phyloP scores from a whole-genome alignment of 2,329 filamentous ascomycete species.

The Xylaria sp. region DNA sequence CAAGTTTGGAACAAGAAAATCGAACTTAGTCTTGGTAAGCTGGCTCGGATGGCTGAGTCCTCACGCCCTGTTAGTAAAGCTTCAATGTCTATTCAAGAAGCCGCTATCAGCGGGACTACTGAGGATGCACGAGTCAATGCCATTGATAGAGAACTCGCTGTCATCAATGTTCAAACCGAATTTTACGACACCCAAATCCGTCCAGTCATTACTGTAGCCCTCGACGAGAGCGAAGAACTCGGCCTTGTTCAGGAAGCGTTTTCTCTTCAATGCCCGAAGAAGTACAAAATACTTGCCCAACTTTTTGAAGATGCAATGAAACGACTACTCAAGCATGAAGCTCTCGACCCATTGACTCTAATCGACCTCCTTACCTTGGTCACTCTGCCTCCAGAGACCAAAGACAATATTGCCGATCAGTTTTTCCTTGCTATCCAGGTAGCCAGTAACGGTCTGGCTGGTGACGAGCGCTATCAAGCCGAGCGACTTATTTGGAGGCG shows the following conservation, averaged over 20 bases:
- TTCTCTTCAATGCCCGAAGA: slow-evolving; percentile 63
- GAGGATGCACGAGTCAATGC: slow-evolving; percentile 56
- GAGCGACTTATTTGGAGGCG: slow-evolving; percentile 84
- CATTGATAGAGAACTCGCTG: slow-evolving; percentile 71
- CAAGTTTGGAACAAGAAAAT: slow-evolving; percentile 95
- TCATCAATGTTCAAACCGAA: slow-evolving; percentile 83
- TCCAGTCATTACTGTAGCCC: slow-evolving; percentile 73
- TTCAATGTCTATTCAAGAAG: slow-evolving; percentile 46
- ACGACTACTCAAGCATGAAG: slow-evolving; percentile 76
- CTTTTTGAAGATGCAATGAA: slow-evolving; percentile 78
- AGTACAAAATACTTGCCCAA: slow-evolving; percentile 73
- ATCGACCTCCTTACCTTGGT: slow-evolving; percentile 86
- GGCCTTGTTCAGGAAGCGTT: slow-evolving; percentile 80
- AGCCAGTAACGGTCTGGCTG: slow-evolving; percentile 64
- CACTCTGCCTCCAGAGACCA: slow-evolving; percentile 54
- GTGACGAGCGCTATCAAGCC: slow-evolving; percentile 68
- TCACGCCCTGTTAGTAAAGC: slow-evolving; percentile 49
- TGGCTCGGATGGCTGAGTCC: slow-evolving; percentile 76
- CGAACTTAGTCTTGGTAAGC: slow-evolving; percentile 88
- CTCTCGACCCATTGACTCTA: slow-evolving; percentile 71
- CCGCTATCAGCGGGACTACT: slow-evolving; percentile 40
- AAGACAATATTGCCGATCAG: slow-evolving; percentile 70
- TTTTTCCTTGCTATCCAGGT: slow-evolving; percentile 80
- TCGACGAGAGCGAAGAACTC: slow-evolving; percentile 82
- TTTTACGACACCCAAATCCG: slow-evolving; percentile 75